These are phyloP conservation scores for Debaryomyces psychrophilus DNA, from an alignment of 1,139 yeast species.

Conservation along the genomic window DNA sequence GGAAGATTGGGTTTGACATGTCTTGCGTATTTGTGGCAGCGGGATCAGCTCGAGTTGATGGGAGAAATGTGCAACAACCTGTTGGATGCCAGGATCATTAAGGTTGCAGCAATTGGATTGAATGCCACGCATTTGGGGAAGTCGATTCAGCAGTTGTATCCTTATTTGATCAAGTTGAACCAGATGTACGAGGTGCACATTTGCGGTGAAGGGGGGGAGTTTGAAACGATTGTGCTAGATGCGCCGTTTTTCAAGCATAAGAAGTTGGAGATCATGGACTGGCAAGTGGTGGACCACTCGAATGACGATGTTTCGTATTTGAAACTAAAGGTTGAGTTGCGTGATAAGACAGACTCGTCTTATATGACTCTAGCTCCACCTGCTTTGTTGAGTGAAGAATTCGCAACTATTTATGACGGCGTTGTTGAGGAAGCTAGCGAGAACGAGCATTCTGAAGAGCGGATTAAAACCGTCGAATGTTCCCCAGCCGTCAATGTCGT, in stretches of 20 bases:
- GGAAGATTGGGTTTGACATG: conserved; percentile 66
- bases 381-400: conserved; percentile 51
- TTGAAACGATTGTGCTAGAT: conserved; percentile 88
- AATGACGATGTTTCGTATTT: conserved; percentile 71
- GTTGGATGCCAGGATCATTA: conserved; percentile 82
- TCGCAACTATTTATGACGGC: conserved; percentile 36
- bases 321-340: conserved; percentile 43
- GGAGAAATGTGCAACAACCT: conserved; percentile 74
- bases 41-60: conserved; percentile 78
- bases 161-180: conserved; percentile 62
- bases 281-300: conserved; percentile 48
- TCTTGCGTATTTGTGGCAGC: conserved; percentile 85
- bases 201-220: conserved; percentile 99
- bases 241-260: conserved; percentile 74
- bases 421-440: background rate
- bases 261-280: conserved; percentile 48
- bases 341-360: conserved; percentile 18
- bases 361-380: conserved; percentile 37
- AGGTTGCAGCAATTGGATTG: conserved; percentile 92
- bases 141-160: conserved; percentile 62
- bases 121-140: conserved; percentile 66
- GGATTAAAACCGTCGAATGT: conserved; percentile 21
- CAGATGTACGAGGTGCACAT: conserved; percentile 77
- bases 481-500: conserved; percentile 40
- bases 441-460: background rate